Conservation (phyloP, 768 basidiomycete species). For the Termitomyces sp. region DNA sequence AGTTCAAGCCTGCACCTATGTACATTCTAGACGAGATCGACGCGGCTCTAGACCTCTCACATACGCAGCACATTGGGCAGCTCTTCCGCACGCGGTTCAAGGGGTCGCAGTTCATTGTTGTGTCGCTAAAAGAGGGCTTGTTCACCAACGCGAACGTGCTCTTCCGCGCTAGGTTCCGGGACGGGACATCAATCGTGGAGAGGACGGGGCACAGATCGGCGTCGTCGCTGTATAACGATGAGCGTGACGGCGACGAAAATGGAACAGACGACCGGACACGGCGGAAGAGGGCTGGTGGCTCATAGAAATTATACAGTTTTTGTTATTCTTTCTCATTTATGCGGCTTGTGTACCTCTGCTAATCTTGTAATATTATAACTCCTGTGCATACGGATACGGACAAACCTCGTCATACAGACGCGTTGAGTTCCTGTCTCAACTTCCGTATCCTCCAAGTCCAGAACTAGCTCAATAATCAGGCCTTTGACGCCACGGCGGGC, state of each 20-base stretch:
- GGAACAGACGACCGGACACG: constrained; percentile 24
- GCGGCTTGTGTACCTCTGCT: constrained; percentile 10
- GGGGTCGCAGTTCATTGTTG: constrained; percentile 97
- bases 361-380: constrained; percentile 21
- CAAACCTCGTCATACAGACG: background rate
- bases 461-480: background rate
- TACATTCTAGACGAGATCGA: constrained; percentile 99
- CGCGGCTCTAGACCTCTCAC: constrained; percentile 92
- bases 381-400: background rate
- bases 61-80: constrained; percentile 96
- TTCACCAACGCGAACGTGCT: constrained; percentile 98
- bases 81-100: constrained; percentile 98
- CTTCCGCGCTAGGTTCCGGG: constrained; percentile 89
- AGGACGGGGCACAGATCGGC: constrained; percentile 66
- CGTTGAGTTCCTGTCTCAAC: background rate
- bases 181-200: constrained; percentile 91
- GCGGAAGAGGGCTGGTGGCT: constrained; percentile 22
- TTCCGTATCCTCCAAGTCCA: background rate
- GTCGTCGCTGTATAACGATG: constrained; percentile 40
- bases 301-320: constrained; percentile 10
- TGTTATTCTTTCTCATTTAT: constrained; percentile 6
- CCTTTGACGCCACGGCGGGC: background rate
- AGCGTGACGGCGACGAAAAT: constrained; percentile 21
- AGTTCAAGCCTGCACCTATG: constrained; percentile 99
- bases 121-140: constrained; percentile 92